phyloP scores from a whole-genome alignment of 164 flowering plant species.

The Cinnamomum chago region DNA sequence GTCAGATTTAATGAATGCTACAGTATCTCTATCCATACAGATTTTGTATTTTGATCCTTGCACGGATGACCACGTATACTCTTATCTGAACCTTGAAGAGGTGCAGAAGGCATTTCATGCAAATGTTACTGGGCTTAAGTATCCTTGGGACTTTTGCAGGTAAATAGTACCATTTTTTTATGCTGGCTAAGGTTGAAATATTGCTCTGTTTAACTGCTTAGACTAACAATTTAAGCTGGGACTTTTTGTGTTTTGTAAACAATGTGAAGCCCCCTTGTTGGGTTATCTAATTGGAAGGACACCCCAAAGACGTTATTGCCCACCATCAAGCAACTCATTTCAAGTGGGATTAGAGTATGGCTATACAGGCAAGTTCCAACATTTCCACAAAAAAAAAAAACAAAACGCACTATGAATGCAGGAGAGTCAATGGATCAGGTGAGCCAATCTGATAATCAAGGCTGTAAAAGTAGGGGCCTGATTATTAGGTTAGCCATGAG shows the following conservation, averaged over 20 bases:
- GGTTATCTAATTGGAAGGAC: conserved; percentile 14
- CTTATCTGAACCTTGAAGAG: conserved; percentile 29
- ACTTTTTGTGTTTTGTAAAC: background rate
- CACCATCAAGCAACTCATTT: conserved; percentile 21
- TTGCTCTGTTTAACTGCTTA: background rate
- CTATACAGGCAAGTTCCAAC: conserved; percentile 31
- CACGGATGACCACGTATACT: conserved; percentile 11
- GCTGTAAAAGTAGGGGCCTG: no score
- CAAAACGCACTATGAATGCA: no score
- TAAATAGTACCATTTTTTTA: background rate
- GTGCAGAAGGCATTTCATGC: conserved; percentile 37
- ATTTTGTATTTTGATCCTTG: conserved; percentile 26
- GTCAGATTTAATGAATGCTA: no score
- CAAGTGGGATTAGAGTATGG: conserved; percentile 30
- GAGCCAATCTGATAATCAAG: background rate
- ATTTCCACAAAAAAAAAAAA: background rate
- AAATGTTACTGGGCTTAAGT: conserved; percentile 12
- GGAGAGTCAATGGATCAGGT: no score
- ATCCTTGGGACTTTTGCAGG: conserved; percentile 28
- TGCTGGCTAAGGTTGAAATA: background rate
- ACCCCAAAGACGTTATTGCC: conserved; percentile 29
- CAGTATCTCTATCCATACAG: background rate
- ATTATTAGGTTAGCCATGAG: no score
- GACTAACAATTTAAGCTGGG: background rate
- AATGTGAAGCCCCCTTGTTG: background rate